phyloP scores from a whole-genome alignment of 768 basidiomycete species.

The Boletus subcaerulescens region DNA sequence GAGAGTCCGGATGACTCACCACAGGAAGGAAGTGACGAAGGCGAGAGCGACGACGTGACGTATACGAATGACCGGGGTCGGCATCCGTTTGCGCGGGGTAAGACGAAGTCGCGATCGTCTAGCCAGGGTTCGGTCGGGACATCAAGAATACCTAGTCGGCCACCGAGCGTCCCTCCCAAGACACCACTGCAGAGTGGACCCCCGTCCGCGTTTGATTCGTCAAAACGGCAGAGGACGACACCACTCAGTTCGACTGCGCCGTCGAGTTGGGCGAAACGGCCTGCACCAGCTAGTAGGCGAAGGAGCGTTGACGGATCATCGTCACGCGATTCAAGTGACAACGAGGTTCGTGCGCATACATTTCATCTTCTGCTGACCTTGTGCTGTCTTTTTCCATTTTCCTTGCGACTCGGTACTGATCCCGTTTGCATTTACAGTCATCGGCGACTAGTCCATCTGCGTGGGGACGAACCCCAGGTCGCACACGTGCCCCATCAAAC shows the following conservation, averaged over 20 bases:
- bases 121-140: slow-evolving; percentile 54
- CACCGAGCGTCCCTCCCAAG: slow-evolving; percentile 57
- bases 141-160: slow-evolving; percentile 44
- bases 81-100: slow-evolving; percentile 19
- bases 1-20: slow-evolving; percentile 33
- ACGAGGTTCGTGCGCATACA: slow-evolving; percentile 52
- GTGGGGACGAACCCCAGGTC: slow-evolving; percentile 45
- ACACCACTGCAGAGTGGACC: slow-evolving; percentile 40
- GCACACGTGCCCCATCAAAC: slow-evolving; percentile 69
- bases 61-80: slow-evolving; percentile 41
- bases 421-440: slow-evolving; percentile 27
- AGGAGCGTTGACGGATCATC: slow-evolving; percentile 67
- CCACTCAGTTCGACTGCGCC: slow-evolving; percentile 60
- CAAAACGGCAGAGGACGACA: slow-evolving; percentile 66
- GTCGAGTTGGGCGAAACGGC: slow-evolving; percentile 74
- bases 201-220: slow-evolving; percentile 64
- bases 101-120: slow-evolving; percentile 47
- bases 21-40: slow-evolving; percentile 35
- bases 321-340: slow-evolving; percentile 54
- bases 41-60: slow-evolving; percentile 35
- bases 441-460: slow-evolving; percentile 37
- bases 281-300: slow-evolving; percentile 61
- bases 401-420: slow-evolving; percentile 9
- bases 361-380: background rate
- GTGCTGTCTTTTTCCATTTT: background rate